Percentiles rank a stretch among this genome's conserved stretches.
These are phyloP conservation scores for Aspergillus campestris DNA, from an alignment of 495 filamentous ascomycete genomes.

Conservation along the genomic window DNA sequence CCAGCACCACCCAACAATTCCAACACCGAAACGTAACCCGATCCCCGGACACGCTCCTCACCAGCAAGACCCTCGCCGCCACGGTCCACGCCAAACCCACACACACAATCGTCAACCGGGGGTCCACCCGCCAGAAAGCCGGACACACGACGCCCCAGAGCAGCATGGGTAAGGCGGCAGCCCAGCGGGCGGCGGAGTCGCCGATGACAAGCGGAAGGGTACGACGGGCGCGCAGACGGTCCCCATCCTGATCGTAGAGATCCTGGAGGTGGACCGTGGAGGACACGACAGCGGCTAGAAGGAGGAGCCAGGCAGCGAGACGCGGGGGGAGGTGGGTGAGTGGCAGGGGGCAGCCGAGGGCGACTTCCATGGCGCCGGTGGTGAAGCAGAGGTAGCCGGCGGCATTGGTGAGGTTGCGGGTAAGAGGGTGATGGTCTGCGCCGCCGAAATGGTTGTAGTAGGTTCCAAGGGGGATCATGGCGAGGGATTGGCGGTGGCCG, in stretches of 20 bases:
- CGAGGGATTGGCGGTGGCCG: not conserved
- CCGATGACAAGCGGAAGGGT: conserved; percentile 37
- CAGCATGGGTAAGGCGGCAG: conserved; percentile 25
- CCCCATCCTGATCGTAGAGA: conserved; percentile 40
- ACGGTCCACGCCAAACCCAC: not conserved
- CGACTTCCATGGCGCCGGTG: conserved; percentile 18
- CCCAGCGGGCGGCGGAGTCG: conserved; percentile 30
- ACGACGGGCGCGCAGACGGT: conserved; percentile 30
- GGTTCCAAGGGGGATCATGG: conserved; percentile 28
- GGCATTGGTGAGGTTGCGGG: conserved; percentile 40
- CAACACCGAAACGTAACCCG: too few species aligned
- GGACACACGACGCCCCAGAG: conserved; percentile 35
- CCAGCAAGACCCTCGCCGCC: too few species aligned
- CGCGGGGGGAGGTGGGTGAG: too few species aligned
- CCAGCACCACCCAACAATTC: too few species aligned
- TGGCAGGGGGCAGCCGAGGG: not conserved
- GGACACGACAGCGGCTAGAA: conserved; percentile 36
- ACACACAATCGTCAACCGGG: not conserved
- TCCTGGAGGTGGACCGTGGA: conserved; percentile 48
- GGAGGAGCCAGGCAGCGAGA: conserved; percentile 27
- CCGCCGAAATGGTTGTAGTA: conserved; percentile 50
- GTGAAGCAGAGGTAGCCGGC: conserved; percentile 28
- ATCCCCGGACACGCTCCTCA: too few species aligned
- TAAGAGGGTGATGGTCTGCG: conserved; percentile 30
- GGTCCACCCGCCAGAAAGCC: conserved; percentile 26